Base-by-base conservation (phyloP, 2,329 filamentous ascomycete species). In the Phialemoniopsis sp. region DNA sequence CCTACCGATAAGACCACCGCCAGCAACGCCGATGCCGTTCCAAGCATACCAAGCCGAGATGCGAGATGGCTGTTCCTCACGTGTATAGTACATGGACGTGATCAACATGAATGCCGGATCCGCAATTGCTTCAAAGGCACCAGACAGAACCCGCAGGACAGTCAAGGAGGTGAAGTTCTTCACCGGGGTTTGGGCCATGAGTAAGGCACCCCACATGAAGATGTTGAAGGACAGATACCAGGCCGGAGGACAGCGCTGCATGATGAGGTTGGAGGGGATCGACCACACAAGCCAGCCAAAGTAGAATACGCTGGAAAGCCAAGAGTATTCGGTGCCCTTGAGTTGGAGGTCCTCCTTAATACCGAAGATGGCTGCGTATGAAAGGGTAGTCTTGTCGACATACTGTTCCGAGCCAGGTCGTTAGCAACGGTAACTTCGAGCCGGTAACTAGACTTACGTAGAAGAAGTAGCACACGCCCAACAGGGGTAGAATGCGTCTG, bases 361-460 rank as follows among this genome's bases (percentile, higher is more conserved):
- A 2, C 78, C 78, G 42, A 84, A 82, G 36, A 85, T 78, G 15
- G 80, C 79, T 1, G 81, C 80, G 46, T 82, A 84, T 1, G 71
- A 77, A 21, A 80, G 57, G 0, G 72, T 79, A 0, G 76, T 80
- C 62, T 80, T 56, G 47, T 57, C 52, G 26, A 56, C 47, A 19
- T 57, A 52, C 33, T 49, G 36, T 12, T 10, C 13, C n/a, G 29
- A 19, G 26, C 3, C 8, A 30, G n/a, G 28, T 7, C 13, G n/a
- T n/a, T n/a, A n/a, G n/a, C n/a, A n/a, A n/a, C n/a, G n/a, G n/a
- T n/a, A n/a, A n/a, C n/a, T n/a, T n/a, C 5, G 17, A 4, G 15
- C 12, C 4, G 4, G 17, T 2, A 14, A 29, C 19, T 60, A 56
- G 14, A 58, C 56, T 34, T 56, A 65, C 43, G 39, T 65, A 64